Evolutionary conservation across 73 alveolate species (phyloP).

Genomic region (Loxodes magnus): DNA sequence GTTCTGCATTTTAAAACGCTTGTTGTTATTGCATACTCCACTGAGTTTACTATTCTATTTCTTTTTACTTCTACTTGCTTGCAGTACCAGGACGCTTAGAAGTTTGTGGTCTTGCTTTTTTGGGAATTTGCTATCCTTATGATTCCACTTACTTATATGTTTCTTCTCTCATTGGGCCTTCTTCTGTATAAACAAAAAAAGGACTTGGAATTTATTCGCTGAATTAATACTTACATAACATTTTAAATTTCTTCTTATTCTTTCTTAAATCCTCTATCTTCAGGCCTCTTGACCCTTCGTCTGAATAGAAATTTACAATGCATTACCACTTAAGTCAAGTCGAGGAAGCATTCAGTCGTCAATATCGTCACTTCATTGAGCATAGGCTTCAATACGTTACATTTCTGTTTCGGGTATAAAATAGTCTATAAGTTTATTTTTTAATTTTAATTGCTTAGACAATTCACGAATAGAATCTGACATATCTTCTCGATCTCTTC

Average conservation of each 20-base stretch:
- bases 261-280: conserved; percentile 27
- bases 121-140: conserved; percentile 27
- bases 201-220: conserved; percentile 47
- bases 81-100: conserved; percentile 51
- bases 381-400: conserved; percentile 55
- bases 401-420: conserved; percentile 67
- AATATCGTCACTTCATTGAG: conserved; percentile 52
- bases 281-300: conserved; percentile 27
- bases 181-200: conserved; percentile 63
- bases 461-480: conserved; percentile 53
- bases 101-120: conserved; percentile 28
- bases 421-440: conserved; percentile 47
- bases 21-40: conserved; percentile 18
- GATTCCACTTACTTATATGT: conserved; percentile 36
- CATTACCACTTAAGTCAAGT: conserved; percentile 63
- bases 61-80: conserved; percentile 35
- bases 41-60: conserved; percentile 30
- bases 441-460: conserved; percentile 46
- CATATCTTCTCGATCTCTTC: conserved; percentile 58
- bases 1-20: conserved; percentile 21
- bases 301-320: conserved; percentile 32
- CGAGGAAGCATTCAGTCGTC: conserved; percentile 66
- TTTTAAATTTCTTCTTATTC: conserved; percentile 65
- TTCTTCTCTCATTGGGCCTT: conserved; percentile 75
- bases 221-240: conserved; percentile 45